These are phyloP conservation scores for Shiraia bambusicola DNA, from an alignment of 2,329 filamentous ascomycete genomes.

Conservation along the genomic window DNA sequence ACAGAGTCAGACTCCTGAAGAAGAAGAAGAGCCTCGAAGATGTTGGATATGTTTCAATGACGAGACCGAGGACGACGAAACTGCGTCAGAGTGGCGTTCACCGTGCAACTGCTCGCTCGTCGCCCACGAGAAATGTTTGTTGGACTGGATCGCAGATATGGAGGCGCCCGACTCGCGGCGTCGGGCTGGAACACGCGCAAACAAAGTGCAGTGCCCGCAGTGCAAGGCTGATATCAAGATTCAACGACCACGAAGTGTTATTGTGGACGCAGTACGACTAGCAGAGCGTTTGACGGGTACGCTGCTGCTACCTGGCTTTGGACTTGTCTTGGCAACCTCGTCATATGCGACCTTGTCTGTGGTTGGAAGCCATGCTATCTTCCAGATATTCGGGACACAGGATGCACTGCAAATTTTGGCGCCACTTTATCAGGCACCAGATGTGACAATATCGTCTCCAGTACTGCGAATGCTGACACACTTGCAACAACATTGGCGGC, in stretches of 20 bases:
- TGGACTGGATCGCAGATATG: slow-evolving; percentile 91
- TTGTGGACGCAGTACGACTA: slow-evolving; percentile 67
- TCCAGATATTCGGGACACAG: slow-evolving; percentile 65
- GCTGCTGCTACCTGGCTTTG: slow-evolving; percentile 65
- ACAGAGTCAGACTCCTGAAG: slow-evolving; percentile 7
- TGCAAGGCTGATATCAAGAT: slow-evolving; percentile 83
- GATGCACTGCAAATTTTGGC: slow-evolving; percentile 59
- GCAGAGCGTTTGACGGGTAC: slow-evolving; percentile 59
- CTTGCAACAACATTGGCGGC: slow-evolving; percentile 48
- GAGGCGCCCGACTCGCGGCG: slow-evolving; percentile 62
- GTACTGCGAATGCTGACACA: slow-evolving; percentile 35
- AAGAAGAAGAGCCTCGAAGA: slow-evolving; percentile 50
- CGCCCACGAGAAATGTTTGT: slow-evolving; percentile 84
- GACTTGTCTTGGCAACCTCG: slow-evolving; percentile 54
- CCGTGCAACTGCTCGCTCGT: slow-evolving; percentile 89
- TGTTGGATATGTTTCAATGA: slow-evolving; percentile 73
- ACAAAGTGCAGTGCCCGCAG: slow-evolving; percentile 78
- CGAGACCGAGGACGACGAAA: slow-evolving; percentile 63
- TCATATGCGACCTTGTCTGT: slow-evolving; percentile 50
- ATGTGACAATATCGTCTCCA: slow-evolving; percentile 29
- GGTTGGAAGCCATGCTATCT: slow-evolving; percentile 64
- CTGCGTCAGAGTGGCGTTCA: slow-evolving; percentile 72
- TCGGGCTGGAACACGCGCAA: slow-evolving; percentile 48
- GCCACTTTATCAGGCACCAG: slow-evolving; percentile 42
- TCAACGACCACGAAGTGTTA: slow-evolving; percentile 69